These are phyloP conservation scores for Thermochaetoides thermophila DNA, from an alignment of 495 filamentous ascomycete genomes.

Conservation along the genomic window DNA sequence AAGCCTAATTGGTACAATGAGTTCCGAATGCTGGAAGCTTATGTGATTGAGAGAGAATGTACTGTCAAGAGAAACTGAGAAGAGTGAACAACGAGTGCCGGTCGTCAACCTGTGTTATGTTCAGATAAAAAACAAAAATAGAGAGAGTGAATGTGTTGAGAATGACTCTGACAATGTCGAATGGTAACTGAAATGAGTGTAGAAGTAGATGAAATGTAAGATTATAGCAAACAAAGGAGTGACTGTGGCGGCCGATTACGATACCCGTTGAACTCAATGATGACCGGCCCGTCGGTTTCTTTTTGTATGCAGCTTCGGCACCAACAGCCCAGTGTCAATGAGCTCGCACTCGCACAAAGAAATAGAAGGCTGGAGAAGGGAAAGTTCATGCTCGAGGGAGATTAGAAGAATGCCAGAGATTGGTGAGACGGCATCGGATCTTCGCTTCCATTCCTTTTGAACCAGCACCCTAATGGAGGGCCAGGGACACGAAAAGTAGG, in stretches of 20 bases:
- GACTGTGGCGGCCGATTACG: constrained; percentile 4
- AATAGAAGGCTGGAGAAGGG: constrained; percentile 7
- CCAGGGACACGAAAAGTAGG: constrained; percentile 3
- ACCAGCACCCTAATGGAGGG: constrained; percentile 5
- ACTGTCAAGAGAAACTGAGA: too few species aligned
- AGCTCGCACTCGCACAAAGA: constrained; percentile 7
- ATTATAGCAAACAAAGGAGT: constrained; percentile 18
- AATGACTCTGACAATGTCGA: neutral
- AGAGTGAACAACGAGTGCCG: too few species aligned
- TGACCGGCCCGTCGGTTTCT: constrained; percentile 1
- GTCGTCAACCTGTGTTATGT: too few species aligned
- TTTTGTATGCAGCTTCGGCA: constrained; percentile 4
- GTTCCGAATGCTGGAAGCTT: too few species aligned
- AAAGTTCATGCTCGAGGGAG: constrained; percentile 3
- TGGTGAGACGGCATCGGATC: constrained; percentile 8
- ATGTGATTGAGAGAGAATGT: too few species aligned
- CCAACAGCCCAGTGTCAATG: constrained; percentile 3
- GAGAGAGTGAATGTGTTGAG: neutral
- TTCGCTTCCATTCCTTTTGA: constrained; percentile 8
- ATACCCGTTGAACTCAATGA: constrained; percentile 8
- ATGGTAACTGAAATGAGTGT: constrained; percentile 3
- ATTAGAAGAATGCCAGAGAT: constrained; percentile 9
- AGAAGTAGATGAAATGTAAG: constrained; percentile 3
- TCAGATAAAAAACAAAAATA: too few species aligned
- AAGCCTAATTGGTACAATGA: too few species aligned